A percentile compares a stretch with the other conserved stretches of the same genome.
Conservation (phyloP, 2,329 filamentous ascomycete species). For the Aspergillus vadensis region DNA sequence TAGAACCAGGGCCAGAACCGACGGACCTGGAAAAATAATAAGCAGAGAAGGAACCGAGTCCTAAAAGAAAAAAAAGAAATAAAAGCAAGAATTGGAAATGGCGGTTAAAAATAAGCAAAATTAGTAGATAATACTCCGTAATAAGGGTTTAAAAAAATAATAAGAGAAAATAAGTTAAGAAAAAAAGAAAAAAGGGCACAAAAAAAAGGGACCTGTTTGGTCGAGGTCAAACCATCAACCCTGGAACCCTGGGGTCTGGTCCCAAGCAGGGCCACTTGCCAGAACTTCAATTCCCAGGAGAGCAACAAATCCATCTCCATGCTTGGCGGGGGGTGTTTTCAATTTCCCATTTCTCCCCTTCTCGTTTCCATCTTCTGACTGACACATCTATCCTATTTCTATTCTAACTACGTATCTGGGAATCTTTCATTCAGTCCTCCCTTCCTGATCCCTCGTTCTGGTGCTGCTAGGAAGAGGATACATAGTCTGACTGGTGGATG, state of each 20-base stretch:
- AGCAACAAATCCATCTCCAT: not conserved
- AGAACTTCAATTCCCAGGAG: not conserved
- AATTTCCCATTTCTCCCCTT: not conserved
- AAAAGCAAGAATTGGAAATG: not conserved
- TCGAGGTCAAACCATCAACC: not conserved
- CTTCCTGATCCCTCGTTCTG: too few relatives aligned
- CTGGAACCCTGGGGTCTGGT: slow-evolving; percentile 7
- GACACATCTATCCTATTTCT: too few relatives aligned
- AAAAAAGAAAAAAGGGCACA: not conserved
- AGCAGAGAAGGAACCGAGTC: not conserved
- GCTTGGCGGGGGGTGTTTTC: not conserved
- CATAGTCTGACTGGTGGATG: too few relatives aligned
- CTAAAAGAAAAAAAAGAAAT: not conserved
- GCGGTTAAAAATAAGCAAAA: too few relatives aligned
- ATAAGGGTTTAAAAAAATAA: too few relatives aligned
- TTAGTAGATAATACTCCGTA: too few relatives aligned
- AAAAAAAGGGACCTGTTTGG: not conserved
- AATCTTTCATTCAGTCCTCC: too few relatives aligned
- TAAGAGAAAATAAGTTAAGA: not conserved
- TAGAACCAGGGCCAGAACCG: slow-evolving; percentile 11
- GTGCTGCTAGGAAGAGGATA: too few relatives aligned
- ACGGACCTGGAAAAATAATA: not conserved
- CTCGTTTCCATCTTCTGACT: too few relatives aligned
- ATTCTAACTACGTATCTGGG: too few relatives aligned
- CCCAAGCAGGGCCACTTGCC: not conserved